Base-by-base conservation (phyloP, 2,329 filamentous ascomycete species). In the Ophiostoma piceae region DNA sequence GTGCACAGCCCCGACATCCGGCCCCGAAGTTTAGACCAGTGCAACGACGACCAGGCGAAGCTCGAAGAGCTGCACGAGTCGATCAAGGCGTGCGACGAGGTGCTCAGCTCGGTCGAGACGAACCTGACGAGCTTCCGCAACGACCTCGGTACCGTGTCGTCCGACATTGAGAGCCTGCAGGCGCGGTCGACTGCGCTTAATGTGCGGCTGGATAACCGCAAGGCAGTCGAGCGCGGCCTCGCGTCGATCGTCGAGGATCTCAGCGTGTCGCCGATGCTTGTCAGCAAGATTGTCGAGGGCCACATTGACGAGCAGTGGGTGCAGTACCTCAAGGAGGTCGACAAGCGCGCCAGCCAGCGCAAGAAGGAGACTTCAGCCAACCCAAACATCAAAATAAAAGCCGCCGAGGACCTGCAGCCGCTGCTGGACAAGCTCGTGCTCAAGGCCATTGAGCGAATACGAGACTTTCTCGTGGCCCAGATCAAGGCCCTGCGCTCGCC, bases 131-230 rank as follows among this genome's bases (percentile, higher is more conserved):
- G 90, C 78, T 99, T 99, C 77, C 93, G 96, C 77, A 91, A 93
- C 71, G 96, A 99, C 78, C 86, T 99, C 12, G 94, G 92, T 9
- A 87, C 88, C 16, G 95, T 99, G 14, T 97, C 95, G 1, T 90
- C 93, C 7, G 95, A 99, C 77, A 99, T 99, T 68, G 95, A 99
- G 79, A 93, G 89, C 1, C 81, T 99, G 57, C 95, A 99, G 80
- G 89, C 90, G 68, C 88, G 95, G 66, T 99, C 95, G 0, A 86
- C 90, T 12, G 88, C 90, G 8, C 80, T 99, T 71, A 97, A 92
- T 75, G 88, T 91, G 47, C 89, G 93, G 75, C 82, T 99, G 39
- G 91, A 96, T 74, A 97, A 97, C 76, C 87, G 96, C 47, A 94
- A 91, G 77, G 88, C 91, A 19, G 92, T 98, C 4, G 95, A 98